Base-by-base conservation (phyloP, 306 rosid species). In the Fragaria ananassa region DNA sequence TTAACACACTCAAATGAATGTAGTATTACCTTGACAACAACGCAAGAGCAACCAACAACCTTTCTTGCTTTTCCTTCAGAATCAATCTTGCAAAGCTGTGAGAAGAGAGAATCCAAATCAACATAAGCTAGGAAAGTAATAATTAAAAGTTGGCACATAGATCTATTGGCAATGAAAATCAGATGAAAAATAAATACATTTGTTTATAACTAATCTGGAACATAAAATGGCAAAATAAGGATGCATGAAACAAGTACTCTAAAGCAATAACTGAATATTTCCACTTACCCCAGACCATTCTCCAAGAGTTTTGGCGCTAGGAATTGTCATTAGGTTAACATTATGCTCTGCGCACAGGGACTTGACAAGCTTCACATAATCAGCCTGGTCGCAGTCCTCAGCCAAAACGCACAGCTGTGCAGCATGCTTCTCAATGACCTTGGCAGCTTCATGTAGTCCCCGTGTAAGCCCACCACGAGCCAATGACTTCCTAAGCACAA, bases 271-370 rank as follows among this genome's bases (percentile, higher is more conserved):
- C 8, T 27, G 31, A 60, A 29, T 15, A 76, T 21, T 76, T 42
- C 18, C 14, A 86, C 97, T 87, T 87, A 92, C 97, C 75, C 96
- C 97, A 65, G 90, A 85, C 96, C 96, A 92, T 81, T 92, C 96
- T 64, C 96, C 96, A 15, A 92, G 97, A 45, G 92, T 92, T 82
- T 91, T 91, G 18, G 97, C 90, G 76, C 83, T 87, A 0, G 97
- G 93, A 81, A 86, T 82, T 15, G 93, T 78, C 51, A 90, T 73
- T 31, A 92, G 65, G 68, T 91, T 88, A 35, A 92, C 93, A 51
- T 77, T 88, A 68, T 92, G 96, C 67, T 92, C 96, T 1, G 88
- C 92, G 18, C 97, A 92, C 17, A 92, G 93, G 41, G 81, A 90
- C 85, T 92, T 90, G 66, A 92, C 88, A 3, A 92, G 81, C 77